Conservation (phyloP, 2,329 filamentous ascomycete genomes). For the Nothophaeocryptopus gaeumannii region DNA sequence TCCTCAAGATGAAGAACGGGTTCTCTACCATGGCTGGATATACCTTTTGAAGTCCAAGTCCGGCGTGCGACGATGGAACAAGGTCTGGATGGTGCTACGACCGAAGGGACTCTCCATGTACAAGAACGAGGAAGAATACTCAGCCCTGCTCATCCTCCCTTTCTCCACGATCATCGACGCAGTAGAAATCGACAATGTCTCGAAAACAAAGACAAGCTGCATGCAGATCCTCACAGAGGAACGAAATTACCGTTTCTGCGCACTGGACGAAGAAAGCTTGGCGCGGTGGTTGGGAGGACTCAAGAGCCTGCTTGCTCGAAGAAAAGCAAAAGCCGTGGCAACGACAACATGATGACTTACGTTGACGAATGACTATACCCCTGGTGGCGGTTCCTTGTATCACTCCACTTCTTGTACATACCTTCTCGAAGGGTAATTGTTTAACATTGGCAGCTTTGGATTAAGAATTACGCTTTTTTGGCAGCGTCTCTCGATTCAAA, state of each 20-base stretch:
- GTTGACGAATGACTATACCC: conserved; percentile 8
- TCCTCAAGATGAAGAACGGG: conserved; percentile 67
- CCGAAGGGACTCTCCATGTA: conserved; percentile 83
- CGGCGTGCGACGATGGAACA: conserved; percentile 90
- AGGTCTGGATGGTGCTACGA: conserved; percentile 86
- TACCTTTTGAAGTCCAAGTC: conserved; percentile 78
- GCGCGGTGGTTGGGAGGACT: conserved; percentile 84
- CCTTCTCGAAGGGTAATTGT: not conserved
- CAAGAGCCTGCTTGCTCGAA: conserved; percentile 70
- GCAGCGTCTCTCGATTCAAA: too few species aligned
- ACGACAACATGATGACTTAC: conserved; percentile 5
- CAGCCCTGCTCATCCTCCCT: conserved; percentile 75
- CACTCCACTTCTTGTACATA: not conserved
- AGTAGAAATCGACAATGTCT: conserved; percentile 86
- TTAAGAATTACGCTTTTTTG: not conserved
- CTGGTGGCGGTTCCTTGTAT: not conserved
- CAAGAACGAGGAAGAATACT: conserved; percentile 88
- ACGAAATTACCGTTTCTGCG: conserved; percentile 55
- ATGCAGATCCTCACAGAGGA: conserved; percentile 93
- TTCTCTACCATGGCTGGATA: conserved; percentile 92
- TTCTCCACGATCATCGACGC: conserved; percentile 79
- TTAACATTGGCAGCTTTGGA: not conserved
- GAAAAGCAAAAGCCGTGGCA: conserved; percentile 21
- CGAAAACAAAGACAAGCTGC: conserved; percentile 78
- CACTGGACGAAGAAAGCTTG: conserved; percentile 75